Base-by-base conservation (phyloP, 208 protist genomes). In the Acanthamoeba royreba region DNA sequence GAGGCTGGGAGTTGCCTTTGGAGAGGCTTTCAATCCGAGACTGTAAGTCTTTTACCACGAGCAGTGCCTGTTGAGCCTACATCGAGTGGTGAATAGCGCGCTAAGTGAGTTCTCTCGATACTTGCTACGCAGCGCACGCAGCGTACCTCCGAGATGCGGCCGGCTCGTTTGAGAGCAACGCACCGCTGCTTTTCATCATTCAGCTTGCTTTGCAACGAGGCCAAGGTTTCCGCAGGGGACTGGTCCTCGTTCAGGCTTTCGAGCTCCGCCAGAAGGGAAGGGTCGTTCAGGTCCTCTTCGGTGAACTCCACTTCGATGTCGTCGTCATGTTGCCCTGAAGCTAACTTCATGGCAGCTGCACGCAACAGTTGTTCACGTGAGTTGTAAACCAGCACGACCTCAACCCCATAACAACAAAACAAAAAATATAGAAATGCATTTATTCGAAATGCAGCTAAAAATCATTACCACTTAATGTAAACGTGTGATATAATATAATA, bases 261-360 rank as follows among this genome's bases (percentile, higher is more conserved):
- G 35, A 90, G 28, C 83, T 90, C 83, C n/a, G 83, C 46, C 15
- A 90, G 45, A 22, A 90, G 45, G 1, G 49, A 43, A 42, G 83
- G 83, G 33, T 90, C 83, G 17, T 90, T 38, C 13, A 90, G 28
- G n/a, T 90, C 83, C 28, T 90, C 83, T 43, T 90, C 83, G 5
- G 83, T 90, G 17, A 90, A 22, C 47, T 90, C 83, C n/a, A 90
- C 83, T 17, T 90, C 83, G 40, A 69, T 22, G 28, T 66, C 83
- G 17, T 90, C 83, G 28, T 90, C 53, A 2, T 61, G 49, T 13
- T 90, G 49, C 74, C 83, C 42, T 55, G 46, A 86, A 11, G 77
- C 77, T 35, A 58, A 17, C 28, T 35, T 38, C 77, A 86, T 47
- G n/a, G 43, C 43, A 40, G 33, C 77, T 86, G 77, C 22, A 53